Percentiles rank a stretch among this genome's conserved stretches.
Conservation (phyloP, 2,329 filamentous ascomycete species). For the Microsporum audouinii region DNA sequence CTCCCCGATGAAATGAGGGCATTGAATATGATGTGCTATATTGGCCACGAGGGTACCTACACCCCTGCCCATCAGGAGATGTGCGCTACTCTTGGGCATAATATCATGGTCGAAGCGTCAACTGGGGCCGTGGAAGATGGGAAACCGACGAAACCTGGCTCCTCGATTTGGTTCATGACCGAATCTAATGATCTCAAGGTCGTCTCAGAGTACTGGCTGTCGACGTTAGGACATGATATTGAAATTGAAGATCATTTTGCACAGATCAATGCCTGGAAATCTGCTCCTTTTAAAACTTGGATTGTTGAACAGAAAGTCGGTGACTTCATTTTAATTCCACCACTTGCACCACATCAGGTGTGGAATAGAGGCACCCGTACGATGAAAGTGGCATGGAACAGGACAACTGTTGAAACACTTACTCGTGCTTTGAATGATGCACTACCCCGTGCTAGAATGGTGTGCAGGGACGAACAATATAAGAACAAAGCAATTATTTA, state of each 20-base stretch:
- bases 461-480: constrained; percentile 96
- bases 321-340: constrained; percentile 88
- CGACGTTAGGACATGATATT: constrained; percentile 86
- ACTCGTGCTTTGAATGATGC: constrained; percentile 78
- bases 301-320: constrained; percentile 82
- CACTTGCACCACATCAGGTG: constrained; percentile 88
- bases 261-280: constrained; percentile 89
- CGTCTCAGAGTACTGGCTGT: constrained; percentile 87
- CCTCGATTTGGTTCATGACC: constrained; percentile 98
- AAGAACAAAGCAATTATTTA: constrained; percentile 96
- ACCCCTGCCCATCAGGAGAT: constrained; percentile 94
- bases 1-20: constrained; percentile 78
- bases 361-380: constrained; percentile 96
- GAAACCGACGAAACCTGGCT: constrained; percentile 63
- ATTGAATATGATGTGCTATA: constrained; percentile 95
- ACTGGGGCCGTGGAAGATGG: constrained; percentile 51
- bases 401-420: constrained; percentile 83
- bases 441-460: constrained; percentile 73
- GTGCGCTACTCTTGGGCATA: constrained; percentile 92
- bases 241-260: constrained; percentile 96
- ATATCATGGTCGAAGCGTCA: constrained; percentile 95
- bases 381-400: constrained; percentile 97
- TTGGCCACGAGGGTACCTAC: constrained; percentile 94
- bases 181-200: constrained; percentile 83
- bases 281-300: constrained; percentile 84